Evolutionary conservation across 1,284 basidiomycete species (phyloP).

Genomic region (Amylostereum areolatum): DNA sequence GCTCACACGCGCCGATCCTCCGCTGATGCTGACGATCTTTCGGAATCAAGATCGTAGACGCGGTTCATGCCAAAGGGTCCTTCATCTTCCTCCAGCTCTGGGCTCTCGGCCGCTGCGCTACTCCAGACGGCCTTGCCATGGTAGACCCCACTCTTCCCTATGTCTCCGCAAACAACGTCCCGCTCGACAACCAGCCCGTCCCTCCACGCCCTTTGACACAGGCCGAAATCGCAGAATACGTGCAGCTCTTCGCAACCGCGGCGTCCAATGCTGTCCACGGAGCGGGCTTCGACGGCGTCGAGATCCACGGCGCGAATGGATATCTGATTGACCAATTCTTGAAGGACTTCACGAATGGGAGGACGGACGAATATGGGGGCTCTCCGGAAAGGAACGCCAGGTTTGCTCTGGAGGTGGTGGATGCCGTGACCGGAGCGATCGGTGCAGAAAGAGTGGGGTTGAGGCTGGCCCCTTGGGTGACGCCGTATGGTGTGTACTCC

Average conservation of each 20-base stretch:
- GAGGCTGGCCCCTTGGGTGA: conserved; percentile 43
- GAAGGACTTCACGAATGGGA: conserved; percentile 29
- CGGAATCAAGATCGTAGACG: conserved; percentile 2
- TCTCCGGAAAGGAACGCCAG: conserved; percentile 35
- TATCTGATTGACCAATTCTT: conserved; percentile 21
- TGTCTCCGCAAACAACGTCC: conserved; percentile 31
- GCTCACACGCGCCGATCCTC: background rate
- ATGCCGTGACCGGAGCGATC: conserved; percentile 15
- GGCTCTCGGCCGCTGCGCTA: conserved; percentile 38
- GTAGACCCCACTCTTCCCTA: conserved; percentile 29
- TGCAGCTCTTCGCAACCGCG: conserved; percentile 17
- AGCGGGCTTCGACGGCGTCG: conserved; percentile 25
- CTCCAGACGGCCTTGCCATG: conserved; percentile 18
- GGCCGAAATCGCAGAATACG: conserved; percentile 24
- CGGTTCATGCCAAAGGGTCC: conserved; percentile 19
- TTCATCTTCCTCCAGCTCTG: conserved; percentile 44
- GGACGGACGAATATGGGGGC: conserved; percentile 44
- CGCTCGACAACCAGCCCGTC: conserved; percentile 26
- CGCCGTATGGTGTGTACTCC: conserved; percentile 11
- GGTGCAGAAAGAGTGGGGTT: conserved; percentile 31
- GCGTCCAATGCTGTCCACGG: conserved; percentile 23
- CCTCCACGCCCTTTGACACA: conserved; percentile 18
- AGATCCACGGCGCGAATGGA: conserved; percentile 20
- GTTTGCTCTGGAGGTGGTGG: conserved; percentile 34
- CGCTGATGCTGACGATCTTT: background rate